phyloP scores from a whole-genome alignment of 129 eudicot species.

The Dittrichia graveolens region DNA sequence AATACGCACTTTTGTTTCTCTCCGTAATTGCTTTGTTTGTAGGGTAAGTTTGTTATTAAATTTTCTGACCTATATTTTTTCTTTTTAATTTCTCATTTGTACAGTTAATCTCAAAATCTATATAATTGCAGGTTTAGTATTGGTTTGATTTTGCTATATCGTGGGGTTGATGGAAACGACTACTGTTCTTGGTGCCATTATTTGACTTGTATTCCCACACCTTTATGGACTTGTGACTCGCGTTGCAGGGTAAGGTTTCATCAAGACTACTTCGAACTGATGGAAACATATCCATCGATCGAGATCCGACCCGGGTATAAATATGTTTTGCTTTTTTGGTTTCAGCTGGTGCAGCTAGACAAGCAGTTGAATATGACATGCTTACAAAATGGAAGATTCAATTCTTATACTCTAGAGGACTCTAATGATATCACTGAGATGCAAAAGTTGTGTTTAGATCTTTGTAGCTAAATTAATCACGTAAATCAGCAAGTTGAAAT shows the following conservation, averaged over 20 bases:
- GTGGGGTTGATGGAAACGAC: constrained; percentile 63
- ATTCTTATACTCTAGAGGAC: constrained; percentile 31
- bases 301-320: neutral
- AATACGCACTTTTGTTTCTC: constrained; percentile 43
- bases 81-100: neutral
- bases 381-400: constrained; percentile 45
- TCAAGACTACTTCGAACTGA: neutral
- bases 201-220: constrained; percentile 75
- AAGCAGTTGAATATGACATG: constrained; percentile 58
- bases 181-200: constrained; percentile 82
- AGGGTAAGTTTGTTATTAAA: constrained; percentile 42
- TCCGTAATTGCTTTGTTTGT: constrained; percentile 36
- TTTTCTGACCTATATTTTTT: neutral
- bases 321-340: neutral
- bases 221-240: constrained; percentile 58
- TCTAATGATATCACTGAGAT: constrained; percentile 31
- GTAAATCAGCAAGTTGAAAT: no score
- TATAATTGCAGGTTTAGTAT: constrained; percentile 44
- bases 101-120: neutral
- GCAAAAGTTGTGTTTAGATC: constrained; percentile 53
- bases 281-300: no score
- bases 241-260: constrained; percentile 45
- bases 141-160: constrained; percentile 46
- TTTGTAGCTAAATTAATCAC: constrained; percentile 37
- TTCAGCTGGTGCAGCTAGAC: constrained; percentile 46